Conservation (phyloP, 1,284 basidiomycete species). For the Rhodotorula sp. region DNA sequence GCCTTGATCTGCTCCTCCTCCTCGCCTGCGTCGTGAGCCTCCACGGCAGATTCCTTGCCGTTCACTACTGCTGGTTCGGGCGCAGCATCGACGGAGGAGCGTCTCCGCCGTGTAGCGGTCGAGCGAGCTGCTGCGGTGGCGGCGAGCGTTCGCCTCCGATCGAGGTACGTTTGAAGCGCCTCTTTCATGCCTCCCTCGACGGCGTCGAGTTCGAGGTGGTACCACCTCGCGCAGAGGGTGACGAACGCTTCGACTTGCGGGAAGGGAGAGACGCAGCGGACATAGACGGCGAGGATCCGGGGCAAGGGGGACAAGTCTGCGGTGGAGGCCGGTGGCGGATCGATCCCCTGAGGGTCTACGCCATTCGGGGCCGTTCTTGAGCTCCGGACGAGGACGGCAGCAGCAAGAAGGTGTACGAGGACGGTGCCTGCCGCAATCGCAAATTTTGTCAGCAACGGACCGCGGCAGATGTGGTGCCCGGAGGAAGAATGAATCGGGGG, state of each 20-base stretch:
- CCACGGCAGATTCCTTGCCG: background rate
- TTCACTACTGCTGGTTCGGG: conserved; percentile 49
- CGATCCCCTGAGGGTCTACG: background rate
- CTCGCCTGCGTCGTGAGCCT: background rate
- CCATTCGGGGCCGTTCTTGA: too few species aligned
- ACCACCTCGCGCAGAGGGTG: conserved; percentile 61
- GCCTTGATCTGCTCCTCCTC: conserved; percentile 60
- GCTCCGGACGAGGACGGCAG: conserved; percentile 56
- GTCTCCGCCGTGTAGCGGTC: background rate
- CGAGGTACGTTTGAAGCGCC: conserved; percentile 75
- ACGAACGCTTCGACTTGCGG: conserved; percentile 82
- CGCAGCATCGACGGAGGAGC: background rate
- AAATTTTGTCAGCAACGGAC: background rate
- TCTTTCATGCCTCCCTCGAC: conserved; percentile 79
- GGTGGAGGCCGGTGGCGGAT: conserved; percentile 37
- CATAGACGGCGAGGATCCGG: conserved; percentile 62
- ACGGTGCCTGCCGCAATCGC: conserved; percentile 70
- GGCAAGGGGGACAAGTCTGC: conserved; percentile 8
- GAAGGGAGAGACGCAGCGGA: conserved; percentile 87
- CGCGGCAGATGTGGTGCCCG: background rate
- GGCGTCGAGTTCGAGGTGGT: conserved; percentile 75
- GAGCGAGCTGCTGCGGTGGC: background rate
- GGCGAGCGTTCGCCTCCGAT: conserved; percentile 46
- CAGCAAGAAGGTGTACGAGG: conserved; percentile 83
- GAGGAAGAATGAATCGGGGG: too few species aligned